Percentiles rank a stretch among this genome's conserved stretches.
Evolutionary conservation across 1,284 basidiomycete genomes (phyloP).

Genomic region (Agroathelia rolfsii): DNA sequence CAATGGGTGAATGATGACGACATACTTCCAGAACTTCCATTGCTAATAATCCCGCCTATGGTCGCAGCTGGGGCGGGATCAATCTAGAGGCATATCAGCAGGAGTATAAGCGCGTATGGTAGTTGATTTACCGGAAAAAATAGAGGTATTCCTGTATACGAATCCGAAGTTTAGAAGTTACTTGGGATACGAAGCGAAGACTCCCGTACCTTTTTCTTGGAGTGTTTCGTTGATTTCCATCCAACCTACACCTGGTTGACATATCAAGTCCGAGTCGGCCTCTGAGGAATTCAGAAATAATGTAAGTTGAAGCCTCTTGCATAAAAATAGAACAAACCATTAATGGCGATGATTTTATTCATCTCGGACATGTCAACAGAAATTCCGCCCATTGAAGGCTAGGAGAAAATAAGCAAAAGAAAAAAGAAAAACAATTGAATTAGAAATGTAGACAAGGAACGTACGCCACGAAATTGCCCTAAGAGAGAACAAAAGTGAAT

Average conservation of each 20-base stretch:
- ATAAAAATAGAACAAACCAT: constrained; percentile 36
- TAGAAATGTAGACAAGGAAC: constrained; percentile 12
- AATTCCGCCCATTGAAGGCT: constrained; percentile 60
- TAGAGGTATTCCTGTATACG: constrained; percentile 47
- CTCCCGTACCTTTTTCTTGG: constrained; percentile 44
- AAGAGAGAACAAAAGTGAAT: too few relatives aligned
- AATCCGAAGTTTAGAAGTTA: constrained; percentile 2
- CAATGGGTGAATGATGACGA: constrained; percentile 7
- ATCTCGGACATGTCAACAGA: constrained; percentile 81
- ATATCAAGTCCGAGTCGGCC: constrained; percentile 72
- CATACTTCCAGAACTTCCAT: constrained; percentile 72
- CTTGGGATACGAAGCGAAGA: too few relatives aligned
- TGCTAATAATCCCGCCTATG: constrained; percentile 88
- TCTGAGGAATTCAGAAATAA: constrained; percentile 28
- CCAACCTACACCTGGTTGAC: constrained; percentile 81
- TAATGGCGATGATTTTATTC: constrained; percentile 74
- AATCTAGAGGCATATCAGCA: constrained; percentile 33
- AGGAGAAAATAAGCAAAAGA: too few relatives aligned
- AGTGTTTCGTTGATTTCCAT: constrained; percentile 77
- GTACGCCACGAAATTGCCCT: constrained; percentile 52
- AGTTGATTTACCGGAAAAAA: constrained; percentile 73
- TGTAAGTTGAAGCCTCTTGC: constrained; percentile 3
- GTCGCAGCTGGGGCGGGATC: constrained; percentile 77
- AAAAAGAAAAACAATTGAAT: constrained; percentile 4
- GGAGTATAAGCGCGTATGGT: constrained; percentile 2